phyloP scores from a whole-genome alignment of 2,329 filamentous ascomycete species.

The Cladosporium sp. region DNA sequence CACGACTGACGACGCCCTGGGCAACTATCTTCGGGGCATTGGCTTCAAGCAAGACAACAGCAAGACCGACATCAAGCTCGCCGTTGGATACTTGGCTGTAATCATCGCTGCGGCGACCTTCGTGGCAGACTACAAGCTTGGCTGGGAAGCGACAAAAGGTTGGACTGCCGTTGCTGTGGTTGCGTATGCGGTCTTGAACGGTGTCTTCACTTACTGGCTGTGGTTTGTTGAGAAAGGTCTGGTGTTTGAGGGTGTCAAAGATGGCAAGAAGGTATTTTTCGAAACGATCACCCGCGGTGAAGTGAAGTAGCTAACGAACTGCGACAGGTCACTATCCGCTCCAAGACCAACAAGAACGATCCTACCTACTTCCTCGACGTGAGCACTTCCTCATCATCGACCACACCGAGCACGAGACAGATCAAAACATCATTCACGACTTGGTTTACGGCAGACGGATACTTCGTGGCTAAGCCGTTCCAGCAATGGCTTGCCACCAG shows the following conservation, averaged over 20 bases:
- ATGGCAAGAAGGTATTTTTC: conserved; percentile 59
- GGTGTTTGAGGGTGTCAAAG: conserved; percentile 71
- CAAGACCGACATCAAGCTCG: conserved; percentile 76
- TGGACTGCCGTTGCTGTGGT: conserved; percentile 76
- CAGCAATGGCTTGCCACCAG: conserved; percentile 70
- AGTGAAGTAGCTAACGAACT: neutral
- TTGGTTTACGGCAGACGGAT: conserved; percentile 71
- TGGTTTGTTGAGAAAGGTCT: conserved; percentile 74
- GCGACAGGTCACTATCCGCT: conserved; percentile 66
- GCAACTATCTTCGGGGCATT: conserved; percentile 86
- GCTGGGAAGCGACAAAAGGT: conserved; percentile 79
- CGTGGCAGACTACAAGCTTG: conserved; percentile 83
- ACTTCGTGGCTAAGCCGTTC: conserved; percentile 70
- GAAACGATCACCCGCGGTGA: neutral
- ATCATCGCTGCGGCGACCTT: conserved; percentile 77
- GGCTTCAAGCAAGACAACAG: conserved; percentile 77
- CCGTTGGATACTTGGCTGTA: conserved; percentile 78
- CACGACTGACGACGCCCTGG: conserved; percentile 89
- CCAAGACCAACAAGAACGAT: conserved; percentile 70
- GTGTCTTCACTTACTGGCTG: conserved; percentile 75
- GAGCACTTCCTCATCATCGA: conserved; percentile 28
- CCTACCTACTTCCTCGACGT: conserved; percentile 76
- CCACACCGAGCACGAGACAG: conserved; percentile 36
- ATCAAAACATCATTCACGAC: conserved; percentile 62
- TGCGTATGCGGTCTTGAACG: conserved; percentile 74